phyloP scores from a whole-genome alignment of 2,329 filamentous ascomycete species.

The Gnomoniopsis sp. region DNA sequence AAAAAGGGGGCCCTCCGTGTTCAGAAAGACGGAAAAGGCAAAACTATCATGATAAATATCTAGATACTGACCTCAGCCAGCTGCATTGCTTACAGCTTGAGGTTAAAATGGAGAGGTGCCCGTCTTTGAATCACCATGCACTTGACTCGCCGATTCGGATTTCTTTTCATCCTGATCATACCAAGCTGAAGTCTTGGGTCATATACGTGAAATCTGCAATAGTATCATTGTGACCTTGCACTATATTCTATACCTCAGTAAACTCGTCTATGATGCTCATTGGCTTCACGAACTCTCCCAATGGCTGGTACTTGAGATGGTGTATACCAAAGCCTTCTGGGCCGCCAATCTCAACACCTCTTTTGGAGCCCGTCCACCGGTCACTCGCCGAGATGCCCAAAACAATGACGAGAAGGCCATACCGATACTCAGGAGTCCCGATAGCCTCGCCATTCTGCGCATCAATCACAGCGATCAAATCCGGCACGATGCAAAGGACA shows the following conservation, averaged over 20 bases:
- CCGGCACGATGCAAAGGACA: slow-evolving; percentile 52
- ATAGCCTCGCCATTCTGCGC: slow-evolving; percentile 54
- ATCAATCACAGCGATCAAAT: slow-evolving; percentile 54
- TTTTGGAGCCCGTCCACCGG: slow-evolving; percentile 40
- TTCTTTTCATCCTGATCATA: too few relatives aligned
- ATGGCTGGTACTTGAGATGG: slow-evolving; percentile 43
- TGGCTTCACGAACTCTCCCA: slow-evolving; percentile 47
- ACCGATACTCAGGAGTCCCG: slow-evolving; percentile 54
- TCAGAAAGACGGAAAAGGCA: too few relatives aligned
- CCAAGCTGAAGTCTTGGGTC: too few relatives aligned
- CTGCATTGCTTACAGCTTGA: too few relatives aligned
- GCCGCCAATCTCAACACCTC: slow-evolving; percentile 48
- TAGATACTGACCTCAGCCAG: too few relatives aligned
- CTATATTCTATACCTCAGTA: neutral
- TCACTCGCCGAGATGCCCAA: slow-evolving; percentile 43
- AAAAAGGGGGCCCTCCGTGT: too few relatives aligned
- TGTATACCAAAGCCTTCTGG: slow-evolving; percentile 46
- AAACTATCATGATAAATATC: too few relatives aligned
- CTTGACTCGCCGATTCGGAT: too few relatives aligned
- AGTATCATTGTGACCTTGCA: too few relatives aligned
- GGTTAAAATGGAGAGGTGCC: too few relatives aligned
- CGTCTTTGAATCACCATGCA: too few relatives aligned
- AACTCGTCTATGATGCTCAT: slow-evolving; percentile 52
- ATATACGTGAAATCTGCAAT: too few relatives aligned
- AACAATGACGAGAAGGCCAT: slow-evolving; percentile 48